Conservation (phyloP, 768 basidiomycete species). For the Pleurotus pulmonarius region DNA sequence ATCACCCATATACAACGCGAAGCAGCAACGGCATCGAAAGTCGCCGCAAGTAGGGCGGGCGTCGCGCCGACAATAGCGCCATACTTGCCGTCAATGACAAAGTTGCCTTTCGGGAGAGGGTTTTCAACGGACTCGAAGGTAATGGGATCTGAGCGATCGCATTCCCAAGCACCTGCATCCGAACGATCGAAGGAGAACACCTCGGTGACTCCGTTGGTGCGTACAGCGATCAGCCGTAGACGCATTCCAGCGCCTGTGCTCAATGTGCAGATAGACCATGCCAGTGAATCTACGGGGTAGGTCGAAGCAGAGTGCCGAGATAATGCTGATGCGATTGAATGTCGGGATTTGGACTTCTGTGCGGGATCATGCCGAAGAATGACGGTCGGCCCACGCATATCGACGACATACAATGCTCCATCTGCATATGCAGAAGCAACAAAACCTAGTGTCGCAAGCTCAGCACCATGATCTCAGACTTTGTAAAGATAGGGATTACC, state of each 20-base stretch:
- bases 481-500: constrained; percentile 38
- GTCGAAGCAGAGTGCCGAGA: constrained; percentile 28
- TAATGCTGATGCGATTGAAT: constrained; percentile 27
- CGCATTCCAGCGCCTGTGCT: constrained; percentile 43
- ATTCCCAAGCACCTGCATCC: constrained; percentile 32
- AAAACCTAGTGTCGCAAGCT: constrained; percentile 51
- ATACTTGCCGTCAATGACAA: constrained; percentile 52
- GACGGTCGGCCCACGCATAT: constrained; percentile 71
- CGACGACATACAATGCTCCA: constrained; percentile 59
- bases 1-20: constrained; percentile 38
- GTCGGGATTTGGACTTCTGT: constrained; percentile 36
- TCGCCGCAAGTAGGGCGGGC: constrained; percentile 8
- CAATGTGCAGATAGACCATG: constrained; percentile 63
- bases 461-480: background rate
- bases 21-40: constrained; percentile 11
- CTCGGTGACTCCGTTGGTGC: constrained; percentile 53
- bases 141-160: constrained; percentile 25
- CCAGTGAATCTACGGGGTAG: constrained; percentile 48
- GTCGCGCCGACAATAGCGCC: constrained; percentile 26
- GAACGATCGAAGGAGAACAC: constrained; percentile 50
- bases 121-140: constrained; percentile 37
- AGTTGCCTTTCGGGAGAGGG: constrained; percentile 43
- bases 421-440: constrained; percentile 66
- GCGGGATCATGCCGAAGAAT: constrained; percentile 46
- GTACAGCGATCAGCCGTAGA: constrained; percentile 61